Conservation (phyloP, 371 early-diverging fungal genomes). For the Mucor mucedo region DNA sequence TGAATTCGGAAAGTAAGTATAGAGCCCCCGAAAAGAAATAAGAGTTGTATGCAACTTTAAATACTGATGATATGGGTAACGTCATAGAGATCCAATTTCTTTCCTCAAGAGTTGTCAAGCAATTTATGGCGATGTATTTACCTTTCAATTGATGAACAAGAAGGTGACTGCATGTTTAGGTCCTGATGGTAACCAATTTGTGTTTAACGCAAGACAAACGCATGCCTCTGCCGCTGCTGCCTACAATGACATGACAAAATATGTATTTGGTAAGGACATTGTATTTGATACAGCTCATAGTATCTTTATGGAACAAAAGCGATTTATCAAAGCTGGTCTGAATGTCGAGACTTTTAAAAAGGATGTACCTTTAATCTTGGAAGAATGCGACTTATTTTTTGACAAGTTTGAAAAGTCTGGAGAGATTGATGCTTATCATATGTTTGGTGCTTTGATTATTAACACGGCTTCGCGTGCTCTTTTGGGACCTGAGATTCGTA, state of each 20-base stretch:
- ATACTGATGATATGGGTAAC: neutral
- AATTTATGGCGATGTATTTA: constrained; percentile 90
- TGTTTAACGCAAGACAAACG: constrained; percentile 91
- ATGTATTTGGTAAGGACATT: constrained; percentile 95
- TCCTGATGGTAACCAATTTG: constrained; percentile 94
- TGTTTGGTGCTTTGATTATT: constrained; percentile 91
- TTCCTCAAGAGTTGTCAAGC: constrained; percentile 74
- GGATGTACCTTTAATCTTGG: constrained; percentile 86
- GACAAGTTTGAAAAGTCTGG: constrained; percentile 32
- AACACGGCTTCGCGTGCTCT: constrained; percentile 93
- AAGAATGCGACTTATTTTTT: constrained; percentile 84
- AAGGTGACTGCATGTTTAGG: constrained; percentile 90
- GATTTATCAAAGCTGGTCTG: constrained; percentile 92
- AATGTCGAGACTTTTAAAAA: constrained; percentile 82
- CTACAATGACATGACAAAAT: constrained; percentile 91
- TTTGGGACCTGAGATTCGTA: constrained; percentile 92
- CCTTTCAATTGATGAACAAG: constrained; percentile 91
- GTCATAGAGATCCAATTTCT: constrained; percentile 72
- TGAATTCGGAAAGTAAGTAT: constrained; percentile 75
- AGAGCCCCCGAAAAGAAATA: neutral
- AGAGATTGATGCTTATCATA: constrained; percentile 70
- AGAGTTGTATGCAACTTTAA: too few relatives aligned
- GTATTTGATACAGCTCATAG: constrained; percentile 94
- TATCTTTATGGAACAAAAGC: constrained; percentile 96
- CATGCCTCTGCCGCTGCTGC: constrained; percentile 93